A percentile compares a stretch with the other conserved stretches of the same genome.
phyloP scores from a whole-genome alignment of 2,329 filamentous ascomycete species.

The Emergomyces orientalis region DNA sequence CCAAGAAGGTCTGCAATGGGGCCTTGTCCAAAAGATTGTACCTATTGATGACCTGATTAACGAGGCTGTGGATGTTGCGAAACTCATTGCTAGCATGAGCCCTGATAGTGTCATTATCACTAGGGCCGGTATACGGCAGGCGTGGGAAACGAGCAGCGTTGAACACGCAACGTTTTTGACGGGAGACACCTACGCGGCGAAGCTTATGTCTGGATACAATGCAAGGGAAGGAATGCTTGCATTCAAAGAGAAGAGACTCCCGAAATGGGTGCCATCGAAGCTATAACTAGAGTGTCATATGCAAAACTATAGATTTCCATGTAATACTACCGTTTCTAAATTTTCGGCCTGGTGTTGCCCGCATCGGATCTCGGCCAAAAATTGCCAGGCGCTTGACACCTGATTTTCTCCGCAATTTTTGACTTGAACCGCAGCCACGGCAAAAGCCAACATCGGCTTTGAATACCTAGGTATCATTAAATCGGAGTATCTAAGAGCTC shows the following conservation, averaged over 20 bases:
- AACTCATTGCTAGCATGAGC: slow-evolving; percentile 50
- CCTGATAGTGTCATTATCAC: slow-evolving; percentile 65
- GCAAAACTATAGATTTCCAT: neutral
- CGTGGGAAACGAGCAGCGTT: slow-evolving; percentile 58
- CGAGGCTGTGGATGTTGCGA: slow-evolving; percentile 50
- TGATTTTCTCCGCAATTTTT: slow-evolving; percentile 3
- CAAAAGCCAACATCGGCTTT: neutral
- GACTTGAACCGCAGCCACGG: neutral
- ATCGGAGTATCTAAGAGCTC: neutral
- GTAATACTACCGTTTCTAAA: slow-evolving; percentile 1
- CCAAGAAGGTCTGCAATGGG: slow-evolving; percentile 52
- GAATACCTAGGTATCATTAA: neutral
- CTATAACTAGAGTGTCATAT: slow-evolving; percentile 28
- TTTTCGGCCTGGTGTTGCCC: neutral
- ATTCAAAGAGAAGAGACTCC: slow-evolving; percentile 78
- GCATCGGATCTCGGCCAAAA: slow-evolving; percentile 5
- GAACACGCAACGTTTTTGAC: slow-evolving; percentile 63
- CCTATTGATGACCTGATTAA: slow-evolving; percentile 52
- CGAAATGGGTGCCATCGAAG: slow-evolving; percentile 70
- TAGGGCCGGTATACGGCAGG: slow-evolving; percentile 57
- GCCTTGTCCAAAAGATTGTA: slow-evolving; percentile 57
- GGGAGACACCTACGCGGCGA: slow-evolving; percentile 78
- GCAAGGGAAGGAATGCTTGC: slow-evolving; percentile 75
- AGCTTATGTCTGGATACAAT: slow-evolving; percentile 74
- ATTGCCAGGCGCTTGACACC: neutral